These are phyloP conservation scores for Lactifluus subvellereus DNA, from an alignment of 768 basidiomycete species.

Conservation along the genomic window DNA sequence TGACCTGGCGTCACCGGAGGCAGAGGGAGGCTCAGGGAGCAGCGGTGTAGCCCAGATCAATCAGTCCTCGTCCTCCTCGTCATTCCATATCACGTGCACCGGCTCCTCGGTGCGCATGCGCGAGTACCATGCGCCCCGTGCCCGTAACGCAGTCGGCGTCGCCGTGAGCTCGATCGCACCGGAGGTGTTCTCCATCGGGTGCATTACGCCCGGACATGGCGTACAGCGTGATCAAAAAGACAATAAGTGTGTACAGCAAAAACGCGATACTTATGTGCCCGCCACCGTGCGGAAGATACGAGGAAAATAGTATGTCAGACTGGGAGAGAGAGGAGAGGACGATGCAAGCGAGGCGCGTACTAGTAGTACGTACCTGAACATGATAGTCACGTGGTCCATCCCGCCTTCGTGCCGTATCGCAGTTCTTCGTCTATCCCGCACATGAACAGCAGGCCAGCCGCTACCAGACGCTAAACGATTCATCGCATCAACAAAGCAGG, in stretches of 20 bases:
- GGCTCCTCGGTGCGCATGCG: conserved; percentile 42
- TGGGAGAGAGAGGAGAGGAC: conserved; percentile 10
- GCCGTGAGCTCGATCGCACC: conserved; percentile 41
- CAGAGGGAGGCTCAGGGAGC: not conserved
- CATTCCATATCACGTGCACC: conserved; percentile 48
- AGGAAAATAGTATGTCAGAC: not conserved
- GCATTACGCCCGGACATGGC: conserved; percentile 56
- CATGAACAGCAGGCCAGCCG: conserved; percentile 68
- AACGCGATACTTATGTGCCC: conserved; percentile 54
- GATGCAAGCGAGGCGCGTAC: too few relatives aligned
- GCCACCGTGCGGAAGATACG: not conserved
- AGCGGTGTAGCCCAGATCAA: not conserved
- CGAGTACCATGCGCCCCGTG: conserved; percentile 52
- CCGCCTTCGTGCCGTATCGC: conserved; percentile 53
- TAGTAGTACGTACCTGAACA: conserved; percentile 74
- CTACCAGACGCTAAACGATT: conserved; percentile 46
- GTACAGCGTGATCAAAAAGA: conserved; percentile 67
- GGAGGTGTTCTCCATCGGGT: conserved; percentile 23
- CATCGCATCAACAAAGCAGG: conserved; percentile 53
- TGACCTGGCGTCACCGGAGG: not conserved
- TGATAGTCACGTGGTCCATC: conserved; percentile 90
- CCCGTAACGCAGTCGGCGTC: conserved; percentile 31
- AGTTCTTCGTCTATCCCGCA: conserved; percentile 92
- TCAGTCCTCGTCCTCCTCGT: conserved; percentile 33
- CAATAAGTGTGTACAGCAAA: conserved; percentile 66